A percentile compares a stretch with the other conserved stretches of the same genome.
phyloP scores from a whole-genome alignment of 768 basidiomycete genomes.

The Naganishia antarctica region DNA sequence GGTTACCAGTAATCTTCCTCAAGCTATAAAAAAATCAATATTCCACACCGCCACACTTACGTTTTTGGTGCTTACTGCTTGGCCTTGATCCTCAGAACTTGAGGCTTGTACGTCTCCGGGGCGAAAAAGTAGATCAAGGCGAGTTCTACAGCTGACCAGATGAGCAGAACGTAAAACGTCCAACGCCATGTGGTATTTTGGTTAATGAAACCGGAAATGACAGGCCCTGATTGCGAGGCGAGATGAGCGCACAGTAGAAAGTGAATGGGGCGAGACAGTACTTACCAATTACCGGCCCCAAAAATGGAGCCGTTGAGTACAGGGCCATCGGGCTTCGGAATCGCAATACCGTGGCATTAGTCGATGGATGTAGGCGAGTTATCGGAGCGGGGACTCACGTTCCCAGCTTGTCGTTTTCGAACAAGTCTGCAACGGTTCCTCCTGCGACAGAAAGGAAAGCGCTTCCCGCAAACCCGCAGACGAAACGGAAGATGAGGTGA shows the following conservation, averaged over 20 bases:
- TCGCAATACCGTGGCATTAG: constrained; percentile 28
- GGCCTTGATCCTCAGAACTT: constrained; percentile 62
- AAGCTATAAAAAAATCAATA: constrained; percentile 51
- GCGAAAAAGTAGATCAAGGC: constrained; percentile 59
- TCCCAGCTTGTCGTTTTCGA: constrained; percentile 57
- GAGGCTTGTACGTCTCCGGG: constrained; percentile 67
- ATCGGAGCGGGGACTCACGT: constrained; percentile 35
- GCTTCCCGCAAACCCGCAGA: constrained; percentile 58
- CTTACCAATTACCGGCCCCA: constrained; percentile 55
- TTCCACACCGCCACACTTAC: background rate
- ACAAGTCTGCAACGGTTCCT: constrained; percentile 61
- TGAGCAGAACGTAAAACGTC: constrained; percentile 67
- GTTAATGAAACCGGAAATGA: constrained; percentile 61
- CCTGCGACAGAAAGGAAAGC: constrained; percentile 64
- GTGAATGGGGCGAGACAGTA: background rate
- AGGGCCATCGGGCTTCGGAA: constrained; percentile 55
- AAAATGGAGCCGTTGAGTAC: constrained; percentile 58
- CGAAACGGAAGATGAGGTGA: constrained; percentile 61
- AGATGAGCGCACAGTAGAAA: background rate
- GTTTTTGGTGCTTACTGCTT: constrained; percentile 49
- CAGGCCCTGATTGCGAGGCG: constrained; percentile 31
- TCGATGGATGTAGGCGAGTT: background rate
- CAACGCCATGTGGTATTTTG: constrained; percentile 57
- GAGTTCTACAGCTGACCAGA: constrained; percentile 63
- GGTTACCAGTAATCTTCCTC: constrained; percentile 58